These are phyloP conservation scores for Colletotrichum tropicicola DNA, from an alignment of 2,329 filamentous ascomycete genomes.

Conservation along the genomic window DNA sequence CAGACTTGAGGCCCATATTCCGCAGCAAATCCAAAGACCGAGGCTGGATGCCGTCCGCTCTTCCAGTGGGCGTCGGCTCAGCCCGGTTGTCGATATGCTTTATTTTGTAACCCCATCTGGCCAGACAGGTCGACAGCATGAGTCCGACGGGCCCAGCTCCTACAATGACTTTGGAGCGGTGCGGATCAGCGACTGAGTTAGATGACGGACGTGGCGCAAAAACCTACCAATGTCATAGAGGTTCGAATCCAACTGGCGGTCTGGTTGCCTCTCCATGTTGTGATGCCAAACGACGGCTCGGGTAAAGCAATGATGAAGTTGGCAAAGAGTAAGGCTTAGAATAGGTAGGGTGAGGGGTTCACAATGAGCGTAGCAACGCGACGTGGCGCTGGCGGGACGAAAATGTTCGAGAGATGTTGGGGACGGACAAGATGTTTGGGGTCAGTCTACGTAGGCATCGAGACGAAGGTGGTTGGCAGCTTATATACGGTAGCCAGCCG, in stretches of 20 bases:
- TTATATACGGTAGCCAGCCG: not conserved
- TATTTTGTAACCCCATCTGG: slow-evolving; percentile 93
- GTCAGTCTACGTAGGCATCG: not conserved
- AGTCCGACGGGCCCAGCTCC: slow-evolving; percentile 91
- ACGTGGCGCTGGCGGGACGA: not conserved
- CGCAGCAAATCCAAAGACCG: slow-evolving; percentile 86
- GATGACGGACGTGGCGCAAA: not conserved
- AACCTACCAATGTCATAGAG: slow-evolving; percentile 56
- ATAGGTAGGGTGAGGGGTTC: too few species aligned
- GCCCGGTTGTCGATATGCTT: slow-evolving; percentile 94
- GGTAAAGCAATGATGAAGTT: too few species aligned
- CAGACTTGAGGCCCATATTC: slow-evolving; percentile 89
- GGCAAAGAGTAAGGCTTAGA: too few species aligned
- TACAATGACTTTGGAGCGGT: slow-evolving; percentile 72
- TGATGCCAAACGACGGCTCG: too few species aligned
- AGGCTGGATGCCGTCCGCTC: slow-evolving; percentile 92
- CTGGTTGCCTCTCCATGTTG: slow-evolving; percentile 25
- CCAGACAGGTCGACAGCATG: slow-evolving; percentile 86
- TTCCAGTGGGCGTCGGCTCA: slow-evolving; percentile 84
- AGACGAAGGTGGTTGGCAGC: not conserved
- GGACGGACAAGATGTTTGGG: not conserved
- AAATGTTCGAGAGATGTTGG: not conserved
- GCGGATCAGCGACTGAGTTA: slow-evolving; percentile 20
- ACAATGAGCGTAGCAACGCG: too few species aligned
- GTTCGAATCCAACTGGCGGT: slow-evolving; percentile 16